Conservation (phyloP, 208 protist species). For the Trypanosoma mega region DNA sequence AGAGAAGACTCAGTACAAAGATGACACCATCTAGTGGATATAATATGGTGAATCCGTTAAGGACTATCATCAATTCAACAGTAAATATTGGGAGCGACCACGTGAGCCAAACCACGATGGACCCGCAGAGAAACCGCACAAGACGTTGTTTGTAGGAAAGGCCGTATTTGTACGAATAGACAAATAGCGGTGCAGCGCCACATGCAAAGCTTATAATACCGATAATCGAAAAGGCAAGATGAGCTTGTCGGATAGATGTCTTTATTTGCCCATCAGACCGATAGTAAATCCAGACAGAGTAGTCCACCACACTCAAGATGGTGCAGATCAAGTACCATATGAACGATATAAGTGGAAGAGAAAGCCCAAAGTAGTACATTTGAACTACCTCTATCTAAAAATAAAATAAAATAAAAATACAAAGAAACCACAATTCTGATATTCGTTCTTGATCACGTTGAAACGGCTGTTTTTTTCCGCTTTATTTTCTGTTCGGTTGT, state of each 20-base stretch:
- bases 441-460: not conserved
- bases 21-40: conserved; percentile 49
- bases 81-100: conserved; percentile 62
- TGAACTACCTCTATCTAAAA: not conserved
- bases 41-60: not conserved
- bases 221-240: conserved; percentile 65
- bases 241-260: conserved; percentile 21
- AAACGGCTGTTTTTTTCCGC: no score
- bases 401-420: not conserved
- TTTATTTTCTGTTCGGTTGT: no score
- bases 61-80: conserved; percentile 45
- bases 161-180: conserved; percentile 87
- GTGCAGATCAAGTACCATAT: conserved; percentile 61
- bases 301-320: conserved; percentile 52
- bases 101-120: conserved; percentile 59
- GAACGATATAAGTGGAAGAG: conserved; percentile 60
- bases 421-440: not conserved
- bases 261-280: not conserved
- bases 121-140: conserved; percentile 38
- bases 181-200: conserved; percentile 57
- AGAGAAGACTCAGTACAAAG: conserved; percentile 54
- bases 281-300: conserved; percentile 36
- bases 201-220: conserved; percentile 41
- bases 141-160: conserved; percentile 27
- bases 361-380: conserved; percentile 61